These are phyloP conservation scores for Corynespora cassiicola DNA, from an alignment of 2,329 filamentous ascomycete species.

Conservation along the genomic window DNA sequence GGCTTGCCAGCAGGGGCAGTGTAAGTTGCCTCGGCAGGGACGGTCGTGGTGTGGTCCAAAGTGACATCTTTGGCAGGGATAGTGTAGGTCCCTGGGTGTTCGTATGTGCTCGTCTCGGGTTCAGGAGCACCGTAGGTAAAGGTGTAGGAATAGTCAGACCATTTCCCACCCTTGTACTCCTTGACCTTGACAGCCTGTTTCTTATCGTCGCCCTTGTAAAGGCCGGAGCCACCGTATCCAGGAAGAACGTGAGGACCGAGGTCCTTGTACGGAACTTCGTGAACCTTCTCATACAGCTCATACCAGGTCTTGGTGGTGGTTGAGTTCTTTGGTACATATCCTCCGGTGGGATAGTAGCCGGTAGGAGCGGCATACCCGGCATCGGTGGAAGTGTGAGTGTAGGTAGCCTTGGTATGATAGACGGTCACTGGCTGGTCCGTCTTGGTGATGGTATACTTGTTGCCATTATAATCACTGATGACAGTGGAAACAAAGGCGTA, in stretches of 20 bases:
- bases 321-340: too few species aligned
- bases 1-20: conserved; percentile 26
- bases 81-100: conserved; percentile 36
- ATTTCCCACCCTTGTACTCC: conserved; percentile 40
- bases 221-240: conserved; percentile 35
- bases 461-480: conserved; percentile 32
- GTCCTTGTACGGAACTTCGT: conserved; percentile 32
- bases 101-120: conserved; percentile 33
- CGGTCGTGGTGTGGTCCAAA: conserved; percentile 23
- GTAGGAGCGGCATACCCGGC: conserved; percentile 16
- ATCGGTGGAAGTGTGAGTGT: conserved; percentile 15
- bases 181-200: conserved; percentile 34
- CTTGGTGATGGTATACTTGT: conserved; percentile 32
- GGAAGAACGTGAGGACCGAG: conserved; percentile 35
- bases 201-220: conserved; percentile 27
- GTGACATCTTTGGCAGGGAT: conserved; percentile 33
- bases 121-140: conserved; percentile 33
- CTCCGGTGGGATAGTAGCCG: too few species aligned
- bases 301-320: conserved; percentile 30
- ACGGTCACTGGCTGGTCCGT: conserved; percentile 32
- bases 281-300: conserved; percentile 38
- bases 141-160: conserved; percentile 27
- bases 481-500: conserved; percentile 35
- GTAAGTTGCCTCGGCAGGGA: conserved; percentile 28
- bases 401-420: conserved; percentile 35